phyloP scores from a whole-genome alignment of 148 eudicot species.

The Diospyros kaki region DNA sequence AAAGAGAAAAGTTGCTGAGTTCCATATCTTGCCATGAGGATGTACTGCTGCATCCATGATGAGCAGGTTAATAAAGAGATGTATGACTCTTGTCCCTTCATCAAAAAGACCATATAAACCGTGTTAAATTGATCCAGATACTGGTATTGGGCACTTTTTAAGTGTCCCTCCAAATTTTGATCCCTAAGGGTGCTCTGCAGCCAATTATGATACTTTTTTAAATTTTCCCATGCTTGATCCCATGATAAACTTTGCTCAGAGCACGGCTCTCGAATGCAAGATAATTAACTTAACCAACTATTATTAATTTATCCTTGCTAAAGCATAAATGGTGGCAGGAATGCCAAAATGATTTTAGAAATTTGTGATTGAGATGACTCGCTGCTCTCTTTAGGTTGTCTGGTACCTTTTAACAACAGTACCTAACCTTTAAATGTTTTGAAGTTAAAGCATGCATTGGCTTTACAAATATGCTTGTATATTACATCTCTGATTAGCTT shows the following conservation, averaged over 20 bases:
- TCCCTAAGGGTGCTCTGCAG: too few species aligned
- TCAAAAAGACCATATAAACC: too few species aligned
- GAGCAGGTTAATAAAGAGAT: not conserved
- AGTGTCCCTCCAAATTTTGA: too few species aligned
- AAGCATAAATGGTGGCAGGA: not conserved
- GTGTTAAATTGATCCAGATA: too few species aligned
- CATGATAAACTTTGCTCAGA: not conserved
- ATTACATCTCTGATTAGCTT: not conserved
- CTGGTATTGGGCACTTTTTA: too few species aligned
- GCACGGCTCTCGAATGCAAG: not conserved
- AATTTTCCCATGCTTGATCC: constrained; percentile 1
- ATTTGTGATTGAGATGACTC: too few species aligned
- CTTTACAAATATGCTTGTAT: not conserved
- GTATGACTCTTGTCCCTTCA: not conserved
- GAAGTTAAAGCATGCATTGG: not conserved
- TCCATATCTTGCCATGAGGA: not conserved
- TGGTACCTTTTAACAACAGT: too few species aligned
- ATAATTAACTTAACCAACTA: not conserved
- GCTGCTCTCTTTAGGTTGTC: too few species aligned
- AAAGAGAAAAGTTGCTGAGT: too few species aligned
- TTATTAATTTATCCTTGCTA: not conserved
- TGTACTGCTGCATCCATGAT: not conserved
- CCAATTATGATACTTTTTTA: too few species aligned
- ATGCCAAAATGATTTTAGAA: too few species aligned
- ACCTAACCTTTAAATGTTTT: not conserved